These are phyloP conservation scores for Blastobotrys serpentis DNA, from an alignment of 1,139 yeast genomes.

Conservation along the genomic window DNA sequence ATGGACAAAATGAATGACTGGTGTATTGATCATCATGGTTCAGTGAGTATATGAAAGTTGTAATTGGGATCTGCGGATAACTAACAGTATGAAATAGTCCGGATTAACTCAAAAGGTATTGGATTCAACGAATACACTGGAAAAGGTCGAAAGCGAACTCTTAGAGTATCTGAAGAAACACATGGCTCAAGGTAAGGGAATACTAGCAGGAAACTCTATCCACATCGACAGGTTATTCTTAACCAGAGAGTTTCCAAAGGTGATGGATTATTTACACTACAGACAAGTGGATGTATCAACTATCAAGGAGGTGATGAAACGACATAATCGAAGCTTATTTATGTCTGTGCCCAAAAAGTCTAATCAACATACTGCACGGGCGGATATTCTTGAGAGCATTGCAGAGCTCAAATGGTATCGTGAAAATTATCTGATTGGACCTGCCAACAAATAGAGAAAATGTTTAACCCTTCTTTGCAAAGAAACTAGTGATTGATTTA, in stretches of 20 bases:
- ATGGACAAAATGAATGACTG: conserved; percentile 79
- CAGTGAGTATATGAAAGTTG: conserved; percentile 26
- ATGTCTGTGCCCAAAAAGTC: conserved; percentile 59
- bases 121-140: conserved; percentile 52
- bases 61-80: not conserved
- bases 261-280: conserved; percentile 64
- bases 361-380: conserved; percentile 76
- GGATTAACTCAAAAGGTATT: conserved; percentile 77
- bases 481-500: conserved; percentile 30
- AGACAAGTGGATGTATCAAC: conserved; percentile 87
- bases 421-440: conserved; percentile 49
- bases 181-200: conserved; percentile 55
- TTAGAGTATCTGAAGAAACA: conserved; percentile 57
- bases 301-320: conserved; percentile 70
- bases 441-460: conserved; percentile 12
- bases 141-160: conserved; percentile 63
- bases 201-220: conserved; percentile 87
- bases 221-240: conserved; percentile 90
- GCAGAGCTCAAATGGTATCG: conserved; percentile 76
- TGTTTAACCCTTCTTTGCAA: conserved; percentile 21
- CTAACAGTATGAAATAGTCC: conserved; percentile 37
- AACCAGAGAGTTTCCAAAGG: conserved; percentile 77
- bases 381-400: conserved; percentile 88
- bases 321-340: conserved; percentile 71
- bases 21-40: conserved; percentile 79